Percentiles rank a stretch among this genome's conserved stretches.
Evolutionary conservation across 768 basidiomycete species (phyloP).

Genomic region (Coprinopsis cinerea): DNA sequence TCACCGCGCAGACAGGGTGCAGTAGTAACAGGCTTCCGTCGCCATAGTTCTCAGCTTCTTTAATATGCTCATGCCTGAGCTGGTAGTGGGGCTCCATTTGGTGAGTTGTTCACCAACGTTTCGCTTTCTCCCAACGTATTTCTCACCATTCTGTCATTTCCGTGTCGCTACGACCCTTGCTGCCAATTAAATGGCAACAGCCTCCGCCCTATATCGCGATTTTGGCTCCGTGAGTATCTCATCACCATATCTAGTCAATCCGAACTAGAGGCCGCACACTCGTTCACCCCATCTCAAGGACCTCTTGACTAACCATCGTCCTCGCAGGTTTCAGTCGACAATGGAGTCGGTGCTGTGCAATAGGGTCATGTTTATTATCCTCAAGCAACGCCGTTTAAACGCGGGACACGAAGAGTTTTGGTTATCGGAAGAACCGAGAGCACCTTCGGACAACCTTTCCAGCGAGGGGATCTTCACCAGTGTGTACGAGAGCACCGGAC

Average conservation of each 20-base stretch:
- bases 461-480: neutral
- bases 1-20: neutral
- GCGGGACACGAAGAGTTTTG: neutral
- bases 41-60: neutral
- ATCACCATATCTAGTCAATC: neutral
- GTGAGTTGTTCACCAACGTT: no score
- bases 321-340: conserved; percentile 2
- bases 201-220: neutral
- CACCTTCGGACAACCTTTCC: no score
- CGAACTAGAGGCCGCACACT: no score
- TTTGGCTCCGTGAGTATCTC: neutral
- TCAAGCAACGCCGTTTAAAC: conserved; percentile 1
- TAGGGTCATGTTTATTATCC: conserved; percentile 9
- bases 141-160: neutral
- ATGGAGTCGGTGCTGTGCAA: conserved; percentile 7
- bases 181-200: neutral
- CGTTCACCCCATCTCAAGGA: neutral
- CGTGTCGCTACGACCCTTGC: neutral
- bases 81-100: no score
- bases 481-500: neutral
- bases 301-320: neutral
- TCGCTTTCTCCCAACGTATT: no score
- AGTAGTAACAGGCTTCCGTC: neutral
- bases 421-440: no score
- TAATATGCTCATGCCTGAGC: neutral